Percentiles rank a stretch among this genome's conserved stretches.
These are phyloP conservation scores for Diaporthe vexans DNA, from an alignment of 2,329 filamentous ascomycete genomes.

Conservation along the genomic window DNA sequence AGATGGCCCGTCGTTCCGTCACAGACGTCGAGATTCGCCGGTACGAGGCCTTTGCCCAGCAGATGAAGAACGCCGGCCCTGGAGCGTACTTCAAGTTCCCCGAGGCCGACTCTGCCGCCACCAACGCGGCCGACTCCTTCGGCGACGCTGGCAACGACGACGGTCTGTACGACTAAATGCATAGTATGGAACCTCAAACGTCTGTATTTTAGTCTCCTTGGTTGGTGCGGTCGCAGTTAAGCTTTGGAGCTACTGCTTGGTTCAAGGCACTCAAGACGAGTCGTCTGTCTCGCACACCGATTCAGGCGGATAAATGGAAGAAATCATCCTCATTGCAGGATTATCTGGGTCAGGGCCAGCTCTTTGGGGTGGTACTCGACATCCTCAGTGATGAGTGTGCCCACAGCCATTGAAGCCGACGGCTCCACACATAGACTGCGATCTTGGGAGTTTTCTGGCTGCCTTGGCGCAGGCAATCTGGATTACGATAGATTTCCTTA, in stretches of 20 bases:
- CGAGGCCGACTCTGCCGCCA: slow-evolving; percentile 76
- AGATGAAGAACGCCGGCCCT: slow-evolving; percentile 98
- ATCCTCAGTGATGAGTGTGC: slow-evolving; percentile 21
- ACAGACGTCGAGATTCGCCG: slow-evolving; percentile 97
- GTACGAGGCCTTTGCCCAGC: slow-evolving; percentile 98
- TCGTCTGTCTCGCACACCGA: slow-evolving; percentile 11
- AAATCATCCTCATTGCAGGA: slow-evolving; percentile 20
- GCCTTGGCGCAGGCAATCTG: slow-evolving; percentile 43
- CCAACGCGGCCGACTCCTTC: slow-evolving; percentile 74
- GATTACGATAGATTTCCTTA: slow-evolving; percentile 43
- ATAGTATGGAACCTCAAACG: slow-evolving; percentile 44
- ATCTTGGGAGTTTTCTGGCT: slow-evolving; percentile 43
- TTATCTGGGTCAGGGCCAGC: slow-evolving; percentile 30
- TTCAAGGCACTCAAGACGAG: slow-evolving; percentile 9
- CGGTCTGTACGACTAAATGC: slow-evolving; percentile 91
- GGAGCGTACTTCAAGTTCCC: slow-evolving; percentile 99
- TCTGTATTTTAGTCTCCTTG: slow-evolving; percentile 63
- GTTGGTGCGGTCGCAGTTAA: slow-evolving; percentile 14
- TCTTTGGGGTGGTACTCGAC: slow-evolving; percentile 6
- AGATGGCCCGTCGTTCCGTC: slow-evolving; percentile 91
- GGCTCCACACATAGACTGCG: slow-evolving; percentile 40
- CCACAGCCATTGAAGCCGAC: slow-evolving; percentile 28
- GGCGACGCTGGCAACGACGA: slow-evolving; percentile 94
- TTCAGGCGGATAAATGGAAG: slow-evolving; percentile 7
- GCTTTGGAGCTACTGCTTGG: slow-evolving; percentile 3